Conservation (phyloP, 2,329 filamentous ascomycete genomes). For the Ophiostoma piceae region DNA sequence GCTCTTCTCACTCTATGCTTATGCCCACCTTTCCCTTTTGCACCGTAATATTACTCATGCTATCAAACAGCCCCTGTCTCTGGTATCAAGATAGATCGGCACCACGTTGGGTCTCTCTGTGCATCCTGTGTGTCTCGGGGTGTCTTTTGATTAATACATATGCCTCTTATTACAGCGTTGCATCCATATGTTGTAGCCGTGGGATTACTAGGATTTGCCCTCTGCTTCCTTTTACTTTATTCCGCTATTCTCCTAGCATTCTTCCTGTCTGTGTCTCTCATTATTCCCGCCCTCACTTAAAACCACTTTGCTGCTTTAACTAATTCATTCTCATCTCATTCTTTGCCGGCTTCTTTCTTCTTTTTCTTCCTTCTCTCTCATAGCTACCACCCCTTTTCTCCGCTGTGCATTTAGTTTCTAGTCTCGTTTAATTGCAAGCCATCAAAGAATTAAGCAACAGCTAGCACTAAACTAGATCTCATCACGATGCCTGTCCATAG, state of each 20-base stretch:
- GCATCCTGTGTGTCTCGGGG: not conserved
- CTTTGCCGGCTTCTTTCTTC: not conserved
- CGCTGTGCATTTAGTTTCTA: not conserved
- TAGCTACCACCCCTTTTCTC: not conserved
- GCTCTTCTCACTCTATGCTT: not conserved
- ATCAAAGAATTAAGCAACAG: not conserved
- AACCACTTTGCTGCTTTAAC: not conserved
- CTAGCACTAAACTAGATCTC: not conserved
- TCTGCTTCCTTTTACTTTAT: slow-evolving; percentile 2
- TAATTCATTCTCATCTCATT: not conserved
- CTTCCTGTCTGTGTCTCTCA: not conserved
- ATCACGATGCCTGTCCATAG: not conserved
- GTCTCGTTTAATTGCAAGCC: too few relatives aligned
- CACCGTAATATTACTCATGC: not conserved
- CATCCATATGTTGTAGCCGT: not conserved
- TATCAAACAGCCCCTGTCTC: slow-evolving; percentile 8
- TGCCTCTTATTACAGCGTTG: not conserved
- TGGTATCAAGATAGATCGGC: slow-evolving; percentile 22
- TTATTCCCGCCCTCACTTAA: not conserved
- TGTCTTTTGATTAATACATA: not conserved
- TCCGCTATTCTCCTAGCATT: not conserved
- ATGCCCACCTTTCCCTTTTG: not conserved
- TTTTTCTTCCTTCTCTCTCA: not conserved
- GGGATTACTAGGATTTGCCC: not conserved
- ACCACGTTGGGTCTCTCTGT: slow-evolving; percentile 13